Percentiles rank a stretch among this genome's conserved stretches.
These are phyloP conservation scores for Aulographum hederae DNA, from an alignment of 2,329 filamentous ascomycete genomes.

Conservation along the genomic window DNA sequence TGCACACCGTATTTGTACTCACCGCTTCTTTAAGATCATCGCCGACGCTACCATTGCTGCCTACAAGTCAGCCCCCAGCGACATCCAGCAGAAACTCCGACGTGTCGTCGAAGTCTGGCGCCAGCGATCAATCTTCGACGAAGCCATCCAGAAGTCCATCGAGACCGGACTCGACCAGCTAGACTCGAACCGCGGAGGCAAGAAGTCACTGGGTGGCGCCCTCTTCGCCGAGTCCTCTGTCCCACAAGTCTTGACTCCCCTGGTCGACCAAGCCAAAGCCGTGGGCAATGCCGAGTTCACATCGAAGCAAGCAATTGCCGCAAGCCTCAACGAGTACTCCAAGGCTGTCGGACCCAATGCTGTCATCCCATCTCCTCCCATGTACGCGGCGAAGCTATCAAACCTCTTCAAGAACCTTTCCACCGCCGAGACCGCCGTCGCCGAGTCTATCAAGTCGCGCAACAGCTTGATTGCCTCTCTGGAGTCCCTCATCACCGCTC, in stretches of 20 bases:
- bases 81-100: slow-evolving; percentile 73
- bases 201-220: slow-evolving; percentile 44
- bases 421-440: slow-evolving; percentile 73
- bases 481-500: slow-evolving; percentile 62
- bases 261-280: slow-evolving; percentile 57
- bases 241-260: slow-evolving; percentile 57
- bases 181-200: slow-evolving; percentile 36
- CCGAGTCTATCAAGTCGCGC: slow-evolving; percentile 76
- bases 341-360: slow-evolving; percentile 59
- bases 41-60: slow-evolving; percentile 80
- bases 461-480: slow-evolving; percentile 59
- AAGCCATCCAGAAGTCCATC: slow-evolving; percentile 59
- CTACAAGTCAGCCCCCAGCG: slow-evolving; percentile 72
- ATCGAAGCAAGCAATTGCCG: slow-evolving; percentile 46
- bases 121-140: slow-evolving; percentile 68
- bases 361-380: slow-evolving; percentile 60
- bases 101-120: slow-evolving; percentile 92
- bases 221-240: slow-evolving; percentile 48
- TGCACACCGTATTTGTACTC: not conserved
- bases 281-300: slow-evolving; percentile 55
- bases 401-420: slow-evolving; percentile 79
- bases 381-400: slow-evolving; percentile 78
- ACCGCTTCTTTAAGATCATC: slow-evolving; percentile 37
- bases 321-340: slow-evolving; percentile 65
- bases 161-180: slow-evolving; percentile 49